Evolutionary conservation across 495 filamentous ascomycete species (phyloP), one percentile per base, ranked within the genome.

Genomic region (Penicillium tannophilum): DNA sequence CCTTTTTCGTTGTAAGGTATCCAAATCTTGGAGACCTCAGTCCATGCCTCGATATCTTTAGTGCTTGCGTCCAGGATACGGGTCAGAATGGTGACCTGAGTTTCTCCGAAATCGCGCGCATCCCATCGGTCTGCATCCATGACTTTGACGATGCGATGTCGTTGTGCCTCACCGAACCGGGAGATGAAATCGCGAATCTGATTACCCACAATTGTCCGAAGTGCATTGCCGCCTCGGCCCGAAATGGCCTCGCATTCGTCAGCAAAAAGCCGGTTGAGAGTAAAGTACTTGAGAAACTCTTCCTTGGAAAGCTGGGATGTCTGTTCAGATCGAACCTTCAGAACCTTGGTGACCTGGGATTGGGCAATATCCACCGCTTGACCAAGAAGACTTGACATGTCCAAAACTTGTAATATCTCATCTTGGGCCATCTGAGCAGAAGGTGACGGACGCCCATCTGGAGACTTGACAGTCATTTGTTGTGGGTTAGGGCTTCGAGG

Each of bases 201-300:
- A 50, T 84, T 86, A 61, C 96, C 93, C 39, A 98, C 90, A 2
- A 96, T 82, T 4, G 84, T 93, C 69, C 96, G 96, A 28, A 98
- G 78, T 1, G 88, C 82, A 6, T 86, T 88, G 3, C 93, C 93
- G 53, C 91, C 87, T 54, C 94, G 84, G 3, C 94, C 94, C 14
- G 91, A 96, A 16, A 97, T 91, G 4, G 94, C 90, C 71, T 99
- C 94, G 64, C 94, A 99, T 69, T 99, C 94, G 63, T 97, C 95
- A 8, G 91, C 91, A 66, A 98, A 99, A 23, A 96, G 84, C 26
- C 93, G 84, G 63, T 97, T 98, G 19, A 99, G 84, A 8, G 85
- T 92, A 68, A 97, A 96, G 67, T 98, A 98, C 52, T 91, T 86
- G 24, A 98, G 69, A 69, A 99, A 98, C 59, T 84, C 81, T 55